Conservation (phyloP, 371 early-diverging fungal species). For the Mucor piriformis region DNA sequence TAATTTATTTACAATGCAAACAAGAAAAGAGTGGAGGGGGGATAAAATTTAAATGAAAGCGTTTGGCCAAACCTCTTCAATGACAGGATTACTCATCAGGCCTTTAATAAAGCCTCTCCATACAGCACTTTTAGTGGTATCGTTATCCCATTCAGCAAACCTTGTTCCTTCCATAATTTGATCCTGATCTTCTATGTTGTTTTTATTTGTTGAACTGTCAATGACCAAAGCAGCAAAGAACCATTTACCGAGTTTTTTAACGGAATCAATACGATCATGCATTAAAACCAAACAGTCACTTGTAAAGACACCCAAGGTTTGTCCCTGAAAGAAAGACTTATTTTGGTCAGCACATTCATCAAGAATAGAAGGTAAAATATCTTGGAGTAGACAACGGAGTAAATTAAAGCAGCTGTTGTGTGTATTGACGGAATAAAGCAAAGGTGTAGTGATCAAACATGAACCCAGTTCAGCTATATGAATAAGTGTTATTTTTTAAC, state of each 20-base stretch:
- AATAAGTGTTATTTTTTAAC: too few species aligned
- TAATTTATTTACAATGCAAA: not conserved
- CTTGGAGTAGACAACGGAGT: constrained; percentile 41
- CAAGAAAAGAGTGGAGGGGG: not conserved
- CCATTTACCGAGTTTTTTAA: constrained; percentile 26
- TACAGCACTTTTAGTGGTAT: constrained; percentile 37
- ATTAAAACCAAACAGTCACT: constrained; percentile 51
- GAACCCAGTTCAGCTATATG: constrained; percentile 55
- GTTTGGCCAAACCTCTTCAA: constrained; percentile 51
- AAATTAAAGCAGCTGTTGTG: constrained; percentile 34
- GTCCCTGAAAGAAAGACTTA: constrained; percentile 54
- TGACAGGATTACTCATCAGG: constrained; percentile 50
- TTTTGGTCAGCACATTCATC: constrained; percentile 26
- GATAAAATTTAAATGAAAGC: constrained; percentile 27
- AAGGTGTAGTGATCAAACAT: constrained; percentile 45
- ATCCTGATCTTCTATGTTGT: constrained; percentile 11
- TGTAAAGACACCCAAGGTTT: constrained; percentile 55
- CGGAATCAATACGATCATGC: constrained; percentile 28
- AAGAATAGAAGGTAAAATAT: constrained; percentile 37
- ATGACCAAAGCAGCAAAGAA: constrained; percentile 40
- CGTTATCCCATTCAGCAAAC: constrained; percentile 37
- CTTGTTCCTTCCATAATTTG: constrained; percentile 18
- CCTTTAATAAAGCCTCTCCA: constrained; percentile 57
- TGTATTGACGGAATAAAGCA: constrained; percentile 26
- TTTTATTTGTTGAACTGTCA: constrained; percentile 25